Base-by-base conservation (phyloP, 495 filamentous ascomycete genomes). In the Xylaria telfairii region DNA sequence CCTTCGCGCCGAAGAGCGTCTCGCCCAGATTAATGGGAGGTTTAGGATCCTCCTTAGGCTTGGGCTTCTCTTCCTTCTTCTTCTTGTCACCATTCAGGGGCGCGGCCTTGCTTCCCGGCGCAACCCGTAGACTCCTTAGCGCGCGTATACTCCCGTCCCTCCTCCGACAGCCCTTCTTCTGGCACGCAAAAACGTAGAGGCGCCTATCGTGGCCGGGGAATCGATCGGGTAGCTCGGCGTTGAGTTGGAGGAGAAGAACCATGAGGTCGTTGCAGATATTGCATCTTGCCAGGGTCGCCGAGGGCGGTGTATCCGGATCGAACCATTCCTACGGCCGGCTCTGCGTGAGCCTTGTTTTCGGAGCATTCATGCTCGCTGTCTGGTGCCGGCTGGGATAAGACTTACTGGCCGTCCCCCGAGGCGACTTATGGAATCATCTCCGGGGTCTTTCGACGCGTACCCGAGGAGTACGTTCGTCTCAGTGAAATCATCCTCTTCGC, bases 391-490 rank as follows among this genome's bases (percentile, higher is more conserved):
- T 3, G 17, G 56, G 3, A 21, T 6, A n/a, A 26, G 41, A 83
- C 90, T 65, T 90, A 98, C 96, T 30, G 95, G 94, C 72, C 80
- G 85, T 34, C 96, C 96, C 54, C 96, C 96, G 9, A 99, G 85
- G 66, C 96, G 93, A 78, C 92, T 97, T 74, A 96, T 90, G n/a
- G 85, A 84, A 76, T 99, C 95, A 34, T 93, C 92, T 42, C 92
- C 90, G 7, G 93, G 79, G 72, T 96, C 92, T 72, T 89, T 90
- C 0, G 93, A 93, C 8, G 95, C 91, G 78, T 97, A 98, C 21
- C 96, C 96, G 28, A 99, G 89, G 1, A 98, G 88, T 7, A 97
- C 93, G 73, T 90, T 92, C 21, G 96, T 99, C 77, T 95, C 93
- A 12, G 90, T 93, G 76, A 90, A 93, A 70, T 91, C 84, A 44